Base-by-base conservation (phyloP, 768 basidiomycete genomes). In the Leccinum olivaceopallidum region DNA sequence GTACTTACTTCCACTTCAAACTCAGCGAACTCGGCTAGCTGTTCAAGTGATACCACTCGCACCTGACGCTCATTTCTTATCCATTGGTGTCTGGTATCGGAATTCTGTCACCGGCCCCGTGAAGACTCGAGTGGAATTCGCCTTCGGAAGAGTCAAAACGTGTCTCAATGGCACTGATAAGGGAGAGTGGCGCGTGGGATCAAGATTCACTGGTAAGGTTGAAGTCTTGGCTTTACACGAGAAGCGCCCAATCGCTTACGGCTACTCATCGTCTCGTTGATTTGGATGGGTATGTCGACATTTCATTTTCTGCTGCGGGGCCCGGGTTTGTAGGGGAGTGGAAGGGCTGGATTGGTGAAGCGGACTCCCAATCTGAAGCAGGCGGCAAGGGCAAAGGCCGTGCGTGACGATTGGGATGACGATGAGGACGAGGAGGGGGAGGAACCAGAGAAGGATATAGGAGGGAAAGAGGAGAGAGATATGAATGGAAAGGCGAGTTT, bases 331-430 rank as follows among this genome's bases (percentile, higher is more conserved):
- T 50, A 67, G 66, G 53, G 10, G 24, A 47, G 51, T 49, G 60
- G 53, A 39, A 60, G 55, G 10, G 10, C 48, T 22, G 58, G 53
- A 7, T 52, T 59, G 30, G 39, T 48, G 55, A 59, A 28, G 44
- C 49, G 34, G 55, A 48, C 61, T 6, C 13, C 57, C 34, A 61
- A 26, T 6, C 16, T 47, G 55, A 64, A 57, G 44, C 42, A 36
- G 51, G 30, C 9, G 3, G 12, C 24, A 26, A 65, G 58, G 54
- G 30, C 18, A 26, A 56, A 30, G 50, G 53, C 30, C 30, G 74
- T 80, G 22, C 73, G 71, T 16, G 84, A 86, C 62, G 83, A 85
- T 66, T 88, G 87, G 87, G 87, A 88, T 57, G 74, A 78, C 9
- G 80, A 81, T 2, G 81, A 82, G 0, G 83, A 81, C 1, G 78